Conservation (phyloP, 1,284 basidiomycete genomes). For the Leccinum proliferum region DNA sequence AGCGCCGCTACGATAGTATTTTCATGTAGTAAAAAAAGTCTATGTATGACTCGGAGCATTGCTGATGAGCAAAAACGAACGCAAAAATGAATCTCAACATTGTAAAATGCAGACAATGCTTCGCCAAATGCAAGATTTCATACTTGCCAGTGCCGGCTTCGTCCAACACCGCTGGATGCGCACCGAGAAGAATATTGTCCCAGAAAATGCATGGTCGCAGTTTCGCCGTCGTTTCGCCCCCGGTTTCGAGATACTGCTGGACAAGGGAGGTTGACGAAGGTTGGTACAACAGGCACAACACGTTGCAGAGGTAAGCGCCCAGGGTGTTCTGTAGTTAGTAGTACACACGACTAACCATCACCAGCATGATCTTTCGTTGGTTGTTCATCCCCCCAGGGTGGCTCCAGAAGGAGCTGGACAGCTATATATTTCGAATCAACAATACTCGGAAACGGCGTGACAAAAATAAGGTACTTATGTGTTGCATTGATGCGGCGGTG, state of each 20-base stretch:
- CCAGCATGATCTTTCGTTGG: too few species aligned
- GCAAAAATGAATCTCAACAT: too few species aligned
- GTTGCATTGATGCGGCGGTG: not conserved
- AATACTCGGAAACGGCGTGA: not conserved
- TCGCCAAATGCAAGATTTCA: not conserved
- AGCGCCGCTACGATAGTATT: too few species aligned
- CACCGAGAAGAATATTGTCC: slow-evolving; percentile 1
- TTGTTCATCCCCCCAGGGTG: not conserved
- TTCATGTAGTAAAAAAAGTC: too few species aligned
- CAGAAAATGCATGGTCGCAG: slow-evolving; percentile 2
- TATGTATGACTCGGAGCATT: too few species aligned
- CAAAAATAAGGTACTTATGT: not conserved
- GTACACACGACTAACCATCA: too few species aligned
- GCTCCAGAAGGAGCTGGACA: not conserved
- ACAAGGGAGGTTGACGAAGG: too few species aligned
- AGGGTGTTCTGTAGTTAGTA: too few species aligned
- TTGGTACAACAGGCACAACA: too few species aligned
- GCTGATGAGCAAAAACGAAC: too few species aligned
- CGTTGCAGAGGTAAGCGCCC: too few species aligned
- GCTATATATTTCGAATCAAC: not conserved
- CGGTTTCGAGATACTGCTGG: not conserved
- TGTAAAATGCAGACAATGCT: not conserved
- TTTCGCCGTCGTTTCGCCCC: not conserved
- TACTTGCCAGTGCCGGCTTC: too few species aligned
- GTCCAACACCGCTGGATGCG: not conserved